Base-by-base conservation (phyloP, 441 rosid genomes). In the Pelargonium fulgidum region DNA sequence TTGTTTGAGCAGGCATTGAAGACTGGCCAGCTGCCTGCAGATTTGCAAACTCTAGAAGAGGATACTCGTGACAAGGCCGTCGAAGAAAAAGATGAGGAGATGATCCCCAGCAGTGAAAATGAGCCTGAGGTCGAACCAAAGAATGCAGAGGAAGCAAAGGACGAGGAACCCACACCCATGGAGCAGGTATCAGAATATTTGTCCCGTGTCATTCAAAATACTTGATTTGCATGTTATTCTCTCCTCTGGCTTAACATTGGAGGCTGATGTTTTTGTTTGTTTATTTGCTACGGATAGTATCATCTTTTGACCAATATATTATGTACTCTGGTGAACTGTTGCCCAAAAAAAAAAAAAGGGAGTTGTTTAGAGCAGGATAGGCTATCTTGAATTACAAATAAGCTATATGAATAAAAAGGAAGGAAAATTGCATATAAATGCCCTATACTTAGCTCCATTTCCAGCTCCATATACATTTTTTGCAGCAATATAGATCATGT, bases 21-120 rank as follows among this genome's bases (percentile, higher is more conserved):
- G 86, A 84, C 96, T 4, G 99, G 99, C 54, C 98, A 87, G 81
- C 82, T 94, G 78, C 99, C 98, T 33, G 89, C 88, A 13, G 97
- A 90, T 77, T 80, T 94, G 66, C 75, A 80, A 69, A 78, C 87
- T 73, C 83, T 84, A 3, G 88, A 82, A 45, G 67, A 76, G 73
- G 82, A 54, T 50, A 63, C 29, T 68, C 81, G 54, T 3, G 72
- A 75, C 17, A 70, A 77, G 42, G 52, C 17, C 61, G 76, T 48
- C 36, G 56, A 76, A 62, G 86, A 72, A 26, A 80, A 83, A 71
- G 85, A 81, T 78, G 87, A 82, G 24, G 76, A 81, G 70, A 80
- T 73, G 81, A 75, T 14, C 39, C 70, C 78, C 71, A 79, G 75
- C 52, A 63, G 33, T 72, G 75, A 75, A 68, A 72, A 69, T 1